A percentile compares a stretch with the other conserved stretches of the same genome.
Conservation (phyloP, 768 basidiomycete species). For the Suillus spraguei region DNA sequence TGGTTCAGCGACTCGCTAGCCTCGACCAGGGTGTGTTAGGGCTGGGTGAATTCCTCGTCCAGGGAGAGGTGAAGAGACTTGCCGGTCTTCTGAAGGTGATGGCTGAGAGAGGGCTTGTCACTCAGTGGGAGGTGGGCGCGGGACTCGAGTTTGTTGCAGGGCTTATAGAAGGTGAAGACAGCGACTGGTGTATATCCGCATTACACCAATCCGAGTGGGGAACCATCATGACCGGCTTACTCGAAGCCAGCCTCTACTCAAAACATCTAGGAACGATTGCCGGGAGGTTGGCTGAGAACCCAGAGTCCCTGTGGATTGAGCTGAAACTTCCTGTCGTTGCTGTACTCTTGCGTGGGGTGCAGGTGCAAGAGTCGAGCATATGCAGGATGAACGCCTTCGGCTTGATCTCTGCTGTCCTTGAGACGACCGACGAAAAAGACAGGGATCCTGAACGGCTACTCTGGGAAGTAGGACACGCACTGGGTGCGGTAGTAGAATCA, state of each 20-base stretch:
- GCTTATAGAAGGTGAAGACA: slow-evolving; percentile 31
- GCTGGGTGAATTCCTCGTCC: slow-evolving; percentile 56
- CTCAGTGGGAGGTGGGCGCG: slow-evolving; percentile 49
- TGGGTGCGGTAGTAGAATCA: slow-evolving; percentile 32
- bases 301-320: neutral
- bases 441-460: slow-evolving; percentile 28
- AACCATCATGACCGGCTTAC: slow-evolving; percentile 1
- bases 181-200: slow-evolving; percentile 3
- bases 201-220: neutral
- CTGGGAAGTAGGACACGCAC: slow-evolving; percentile 40
- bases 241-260: slow-evolving; percentile 1
- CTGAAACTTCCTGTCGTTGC: slow-evolving; percentile 39
- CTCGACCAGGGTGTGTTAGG: slow-evolving; percentile 52
- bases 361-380: slow-evolving; percentile 24
- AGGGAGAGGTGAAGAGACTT: slow-evolving; percentile 52
- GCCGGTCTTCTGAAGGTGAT: slow-evolving; percentile 9
- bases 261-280: slow-evolving; percentile 7
- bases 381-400: slow-evolving; percentile 29
- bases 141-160: slow-evolving; percentile 49
- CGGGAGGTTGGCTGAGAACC: neutral
- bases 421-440: slow-evolving; percentile 27
- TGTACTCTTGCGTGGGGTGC: slow-evolving; percentile 32
- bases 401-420: slow-evolving; percentile 26
- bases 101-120: slow-evolving; percentile 36
- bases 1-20: slow-evolving; percentile 55